Evolutionary conservation across 352 stramenopile species (phyloP).

Genomic region (Pythium graminicola): DNA sequence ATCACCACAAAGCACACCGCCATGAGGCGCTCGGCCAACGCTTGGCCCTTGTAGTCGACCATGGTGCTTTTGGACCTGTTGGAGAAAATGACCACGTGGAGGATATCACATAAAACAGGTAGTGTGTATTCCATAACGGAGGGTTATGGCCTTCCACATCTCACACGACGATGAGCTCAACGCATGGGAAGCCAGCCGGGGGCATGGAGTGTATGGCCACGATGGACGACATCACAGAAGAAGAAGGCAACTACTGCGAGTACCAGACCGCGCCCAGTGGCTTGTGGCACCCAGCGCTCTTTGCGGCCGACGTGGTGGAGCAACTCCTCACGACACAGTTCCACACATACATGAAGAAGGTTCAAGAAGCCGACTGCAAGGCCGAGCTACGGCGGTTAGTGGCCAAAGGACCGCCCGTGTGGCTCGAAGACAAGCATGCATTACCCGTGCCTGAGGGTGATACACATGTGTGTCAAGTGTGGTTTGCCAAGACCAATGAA

Average conservation of each 20-base stretch:
- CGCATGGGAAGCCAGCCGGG: conserved; percentile 73
- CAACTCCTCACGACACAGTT: conserved; percentile 89
- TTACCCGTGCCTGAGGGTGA: conserved; percentile 85
- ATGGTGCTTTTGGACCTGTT: conserved; percentile 28
- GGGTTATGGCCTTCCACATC: no score
- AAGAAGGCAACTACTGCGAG: conserved; percentile 86
- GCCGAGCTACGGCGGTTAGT: conserved; percentile 91
- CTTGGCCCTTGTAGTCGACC: conserved; percentile 85
- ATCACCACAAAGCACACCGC: conserved; percentile 62
- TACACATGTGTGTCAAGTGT: conserved; percentile 85
- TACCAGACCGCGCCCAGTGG: conserved; percentile 89
- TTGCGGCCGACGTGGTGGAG: conserved; percentile 66
- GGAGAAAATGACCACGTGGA: conserved; percentile 19
- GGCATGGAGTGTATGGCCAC: conserved; percentile 90
- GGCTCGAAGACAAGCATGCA: conserved; percentile 89
- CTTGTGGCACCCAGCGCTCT: conserved; percentile 81
- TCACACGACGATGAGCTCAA: conserved; percentile 9
- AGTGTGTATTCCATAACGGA: no score
- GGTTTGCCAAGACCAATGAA: conserved; percentile 77
- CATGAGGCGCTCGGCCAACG: conserved; percentile 56
- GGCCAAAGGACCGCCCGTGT: conserved; percentile 87
- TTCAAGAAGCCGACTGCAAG: conserved; percentile 93
- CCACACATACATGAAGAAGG: conserved; percentile 88
- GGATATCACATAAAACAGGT: conserved; percentile 2
- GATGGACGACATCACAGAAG: conserved; percentile 94